A percentile compares a stretch with the other conserved stretches of the same genome.
phyloP scores from a whole-genome alignment of 805 yeast species.

The Barnettozyma pratensis region DNA sequence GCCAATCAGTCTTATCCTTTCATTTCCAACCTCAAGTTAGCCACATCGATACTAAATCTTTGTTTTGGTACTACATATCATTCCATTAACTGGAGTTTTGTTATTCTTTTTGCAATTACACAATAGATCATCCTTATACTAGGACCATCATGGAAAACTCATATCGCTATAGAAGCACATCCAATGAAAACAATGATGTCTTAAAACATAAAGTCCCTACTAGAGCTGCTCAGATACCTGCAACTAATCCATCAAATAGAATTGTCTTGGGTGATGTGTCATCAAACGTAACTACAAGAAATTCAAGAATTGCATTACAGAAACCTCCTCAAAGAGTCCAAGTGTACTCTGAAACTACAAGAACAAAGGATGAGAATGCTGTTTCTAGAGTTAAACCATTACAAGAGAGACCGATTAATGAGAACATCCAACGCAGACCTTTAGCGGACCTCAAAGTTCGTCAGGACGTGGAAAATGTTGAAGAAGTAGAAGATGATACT shows the following conservation, averaged over 20 bases:
- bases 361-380: constrained; percentile 18
- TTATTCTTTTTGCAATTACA: too few species aligned
- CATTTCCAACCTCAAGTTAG: too few species aligned
- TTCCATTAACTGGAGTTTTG: too few species aligned
- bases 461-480: constrained; percentile 15
- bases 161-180: constrained; percentile 16
- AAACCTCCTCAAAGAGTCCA: constrained; percentile 21
- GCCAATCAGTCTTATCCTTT: too few species aligned
- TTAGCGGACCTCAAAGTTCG: constrained; percentile 22
- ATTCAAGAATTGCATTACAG: constrained; percentile 8
- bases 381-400: constrained; percentile 9
- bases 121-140: too few species aligned
- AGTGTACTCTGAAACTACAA: constrained; percentile 13
- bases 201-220: constrained; percentile 18
- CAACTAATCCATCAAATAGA: constrained; percentile 8
- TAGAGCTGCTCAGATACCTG: constrained; percentile 1
- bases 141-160: constrained; percentile 10
- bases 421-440: constrained; percentile 15
- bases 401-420: background rate
- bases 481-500: constrained; percentile 6
- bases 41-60: too few species aligned
- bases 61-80: too few species aligned
- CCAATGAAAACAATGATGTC: constrained; percentile 21
- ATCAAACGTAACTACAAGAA: constrained; percentile 12
- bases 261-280: constrained; percentile 23